Evolutionary conservation across 2,329 filamentous ascomycete species (phyloP).

Genomic region (Neopestalotiopsis sp.): DNA sequence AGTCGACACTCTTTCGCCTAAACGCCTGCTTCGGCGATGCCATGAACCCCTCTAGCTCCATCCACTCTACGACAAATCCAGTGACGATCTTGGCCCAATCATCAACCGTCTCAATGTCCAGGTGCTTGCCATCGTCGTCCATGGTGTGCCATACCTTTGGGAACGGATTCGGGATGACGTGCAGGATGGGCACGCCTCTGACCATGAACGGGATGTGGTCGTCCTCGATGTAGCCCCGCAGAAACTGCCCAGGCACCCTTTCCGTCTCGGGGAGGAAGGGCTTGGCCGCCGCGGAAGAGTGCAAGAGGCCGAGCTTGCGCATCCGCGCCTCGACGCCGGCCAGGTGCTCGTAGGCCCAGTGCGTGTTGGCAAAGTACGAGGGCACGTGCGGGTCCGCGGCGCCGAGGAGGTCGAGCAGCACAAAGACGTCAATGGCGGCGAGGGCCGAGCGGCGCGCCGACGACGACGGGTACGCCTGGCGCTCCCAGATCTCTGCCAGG

Average conservation of each 20-base stretch:
- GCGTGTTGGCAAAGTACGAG: constrained; percentile 87
- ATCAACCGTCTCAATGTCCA: constrained; percentile 78
- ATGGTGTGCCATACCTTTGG: constrained; percentile 86
- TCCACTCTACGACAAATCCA: constrained; percentile 89
- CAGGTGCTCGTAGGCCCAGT: constrained; percentile 89
- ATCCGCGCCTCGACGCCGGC: constrained; percentile 76
- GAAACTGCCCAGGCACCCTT: constrained; percentile 57
- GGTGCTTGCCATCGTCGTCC: constrained; percentile 80
- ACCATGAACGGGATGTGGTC: constrained; percentile 92
- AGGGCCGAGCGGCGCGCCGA: constrained; percentile 79
- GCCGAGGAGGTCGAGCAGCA: constrained; percentile 91
- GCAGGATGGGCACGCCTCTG: constrained; percentile 84
- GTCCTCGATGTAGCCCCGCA: constrained; percentile 68
- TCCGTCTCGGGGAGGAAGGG: constrained; percentile 70
- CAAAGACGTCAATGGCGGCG: constrained; percentile 82
- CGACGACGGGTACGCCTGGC: constrained; percentile 67
- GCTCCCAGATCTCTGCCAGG: constrained; percentile 83
- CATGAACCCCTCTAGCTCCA: constrained; percentile 67
- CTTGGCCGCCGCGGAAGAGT: constrained; percentile 45
- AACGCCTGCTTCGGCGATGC: constrained; percentile 17
- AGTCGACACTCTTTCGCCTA: constrained; percentile 14
- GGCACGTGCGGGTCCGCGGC: constrained; percentile 71
- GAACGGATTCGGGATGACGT: constrained; percentile 86
- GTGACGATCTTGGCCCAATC: constrained; percentile 89
- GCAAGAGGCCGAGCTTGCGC: constrained; percentile 65